Percentiles rank a stretch among this genome's conserved stretches.
Evolutionary conservation across 768 basidiomycete genomes (phyloP).

Genomic region (Tricholoma furcatifolium): DNA sequence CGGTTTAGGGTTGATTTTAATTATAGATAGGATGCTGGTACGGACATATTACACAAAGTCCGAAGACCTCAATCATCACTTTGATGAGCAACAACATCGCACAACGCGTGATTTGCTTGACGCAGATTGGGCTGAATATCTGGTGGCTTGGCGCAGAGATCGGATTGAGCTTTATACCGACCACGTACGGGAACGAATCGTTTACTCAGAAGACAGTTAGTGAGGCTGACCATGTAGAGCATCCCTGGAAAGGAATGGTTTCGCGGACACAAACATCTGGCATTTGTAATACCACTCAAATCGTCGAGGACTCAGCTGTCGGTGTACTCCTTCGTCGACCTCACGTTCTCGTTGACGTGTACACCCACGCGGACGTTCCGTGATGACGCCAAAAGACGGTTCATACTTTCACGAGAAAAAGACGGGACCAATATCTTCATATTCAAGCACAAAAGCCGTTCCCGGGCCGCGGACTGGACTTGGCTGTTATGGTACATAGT

Average conservation of each 20-base stretch:
- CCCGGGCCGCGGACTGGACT: conserved; percentile 83
- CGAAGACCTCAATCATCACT: conserved; percentile 45
- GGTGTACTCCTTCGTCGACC: conserved; percentile 83
- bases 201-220: neutral
- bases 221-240: conserved; percentile 35
- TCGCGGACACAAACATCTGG: conserved; percentile 71
- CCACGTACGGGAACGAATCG: conserved; percentile 51
- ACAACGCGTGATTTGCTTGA: conserved; percentile 57
- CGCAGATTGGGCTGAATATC: conserved; percentile 77
- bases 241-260: conserved; percentile 69
- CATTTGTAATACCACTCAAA: conserved; percentile 74
- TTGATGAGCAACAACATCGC: conserved; percentile 70
- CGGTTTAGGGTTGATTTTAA: neutral
- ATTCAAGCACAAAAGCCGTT: conserved; percentile 77
- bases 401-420: conserved; percentile 47
- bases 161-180: conserved; percentile 83
- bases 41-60: conserved; percentile 64
- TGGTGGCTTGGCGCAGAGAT: conserved; percentile 82
- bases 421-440: conserved; percentile 85
- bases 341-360: conserved; percentile 78
- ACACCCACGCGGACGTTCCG: conserved; percentile 47
- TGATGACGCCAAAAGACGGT: conserved; percentile 39
- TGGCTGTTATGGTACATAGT: conserved; percentile 85
- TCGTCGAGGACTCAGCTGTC: conserved; percentile 67
- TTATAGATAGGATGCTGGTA: conserved; percentile 86